phyloP scores from a whole-genome alignment of 176 grass and related monocot genomes.

The Rhynchospora tenuis region DNA sequence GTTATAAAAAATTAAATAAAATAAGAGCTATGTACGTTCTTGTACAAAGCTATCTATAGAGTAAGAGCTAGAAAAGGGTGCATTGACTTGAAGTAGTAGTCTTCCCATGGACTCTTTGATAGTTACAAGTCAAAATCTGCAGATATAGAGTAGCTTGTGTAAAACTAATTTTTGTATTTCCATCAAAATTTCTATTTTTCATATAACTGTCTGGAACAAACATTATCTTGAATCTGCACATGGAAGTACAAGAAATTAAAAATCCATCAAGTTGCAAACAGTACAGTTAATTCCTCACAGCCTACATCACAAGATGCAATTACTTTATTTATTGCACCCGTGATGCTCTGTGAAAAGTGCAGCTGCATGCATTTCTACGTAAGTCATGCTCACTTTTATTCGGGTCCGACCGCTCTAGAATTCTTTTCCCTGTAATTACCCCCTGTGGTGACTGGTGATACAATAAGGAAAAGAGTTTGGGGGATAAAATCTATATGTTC shows the following conservation, averaged over 20 bases:
- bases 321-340: slow-evolving; percentile 21
- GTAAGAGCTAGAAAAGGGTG: not conserved
- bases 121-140: not conserved
- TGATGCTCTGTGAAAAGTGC: slow-evolving; percentile 17
- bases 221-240: slow-evolving; percentile 1
- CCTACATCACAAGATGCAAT: slow-evolving; percentile 1
- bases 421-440: not conserved
- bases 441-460: not conserved
- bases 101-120: not conserved
- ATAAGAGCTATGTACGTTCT: too few relatives aligned
- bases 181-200: not conserved
- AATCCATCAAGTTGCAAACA: slow-evolving; percentile 16
- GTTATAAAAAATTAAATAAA: too few relatives aligned
- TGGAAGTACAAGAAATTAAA: not conserved
- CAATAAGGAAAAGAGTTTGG: not conserved
- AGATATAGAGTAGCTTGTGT: not conserved
- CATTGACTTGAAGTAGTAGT: not conserved
- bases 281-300: slow-evolving; percentile 7
- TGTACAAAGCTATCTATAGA: not conserved
- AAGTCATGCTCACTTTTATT: slow-evolving; percentile 8
- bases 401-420: not conserved
- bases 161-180: not conserved
- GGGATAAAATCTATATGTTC: not conserved
- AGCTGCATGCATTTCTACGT: slow-evolving; percentile 15
- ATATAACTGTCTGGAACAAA: not conserved